Percentiles rank a stretch among this genome's conserved stretches.
phyloP scores from a whole-genome alignment of 495 filamentous ascomycete genomes.

The Annulohypoxylon stygium region DNA sequence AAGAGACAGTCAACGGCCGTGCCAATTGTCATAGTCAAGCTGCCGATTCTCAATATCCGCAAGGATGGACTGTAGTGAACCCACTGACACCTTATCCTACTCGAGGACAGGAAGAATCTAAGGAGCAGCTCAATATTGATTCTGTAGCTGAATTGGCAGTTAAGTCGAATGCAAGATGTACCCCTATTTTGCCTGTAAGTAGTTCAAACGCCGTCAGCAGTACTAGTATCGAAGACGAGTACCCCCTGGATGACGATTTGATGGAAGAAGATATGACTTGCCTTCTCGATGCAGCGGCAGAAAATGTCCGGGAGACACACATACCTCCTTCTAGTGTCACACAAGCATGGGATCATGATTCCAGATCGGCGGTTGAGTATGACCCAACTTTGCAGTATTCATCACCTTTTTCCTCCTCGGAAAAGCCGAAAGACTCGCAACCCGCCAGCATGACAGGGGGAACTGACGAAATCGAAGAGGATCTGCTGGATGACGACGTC shows the following conservation, averaged over 20 bases:
- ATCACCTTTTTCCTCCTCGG: slow-evolving; percentile 27
- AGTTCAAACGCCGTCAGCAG: neutral
- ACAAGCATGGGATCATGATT: slow-evolving; percentile 47
- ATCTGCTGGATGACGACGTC: slow-evolving; percentile 54
- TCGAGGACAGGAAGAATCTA: neutral
- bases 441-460: neutral
- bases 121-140: neutral
- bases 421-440: slow-evolving; percentile 12
- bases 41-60: slow-evolving; percentile 8
- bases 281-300: slow-evolving; percentile 19
- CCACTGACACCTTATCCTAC: slow-evolving; percentile 32
- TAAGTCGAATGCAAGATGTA: neutral
- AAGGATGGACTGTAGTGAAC: slow-evolving; percentile 15
- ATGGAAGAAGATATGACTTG: slow-evolving; percentile 41
- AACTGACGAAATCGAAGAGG: slow-evolving; percentile 23
- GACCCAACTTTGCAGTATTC: slow-evolving; percentile 46
- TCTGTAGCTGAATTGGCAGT: neutral
- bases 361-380: slow-evolving; percentile 48
- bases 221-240: slow-evolving; percentile 27
- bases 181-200: neutral
- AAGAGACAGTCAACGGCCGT: neutral
- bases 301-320: slow-evolving; percentile 39
- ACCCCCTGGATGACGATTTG: slow-evolving; percentile 43
- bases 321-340: slow-evolving; percentile 50
- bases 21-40: slow-evolving; percentile 4